Base-by-base conservation (phyloP, 345 rosid species). In the Jatropha curcas region DNA sequence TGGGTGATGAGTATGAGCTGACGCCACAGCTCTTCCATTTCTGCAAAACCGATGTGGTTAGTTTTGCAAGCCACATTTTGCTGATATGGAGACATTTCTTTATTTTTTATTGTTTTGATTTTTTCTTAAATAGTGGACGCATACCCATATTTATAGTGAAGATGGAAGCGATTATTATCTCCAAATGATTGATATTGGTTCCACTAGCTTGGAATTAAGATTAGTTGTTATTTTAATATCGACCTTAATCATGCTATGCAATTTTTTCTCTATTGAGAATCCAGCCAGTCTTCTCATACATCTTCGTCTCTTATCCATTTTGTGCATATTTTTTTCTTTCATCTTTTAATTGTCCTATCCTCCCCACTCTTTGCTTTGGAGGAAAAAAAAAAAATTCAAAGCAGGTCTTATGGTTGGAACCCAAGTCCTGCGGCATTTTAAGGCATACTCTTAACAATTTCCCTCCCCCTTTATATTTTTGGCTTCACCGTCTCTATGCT, bases 271-370 rank as follows among this genome's bases (percentile, higher is more conserved):
- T 53, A 67, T 33, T 72, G 58, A 57, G 57, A 66, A 67, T 79
- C 82, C 73, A 81, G 84, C 84, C 82, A 75, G 74, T 41, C 17
- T 24, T 64, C 82, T 81, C 82, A 75, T 81, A 81, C 84, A 71
- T 79, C 67, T 60, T 5, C 16, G 3, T 31, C 10, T 27, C 28
- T 56, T 48, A 17, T 70, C 1, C 35, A 25, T 8, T 31, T 5
- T 28, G 14, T 27, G 0, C 27, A 1, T 57, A 19, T 25, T 8
- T 20, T 41, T 37, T 39, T 14, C 3, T 1, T 17, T 28, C 10
- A 52, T 59, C 56, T 57, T 7, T 8, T 28, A 7, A 12, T 46
- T 16, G 27, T 53, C 28, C 27, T 53, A 12, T n/a, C 11, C n/a
- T n/a, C n/a, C n/a, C n/a, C n/a, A n/a, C n/a, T n/a, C n/a, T n/a